Percentiles rank a stretch among this genome's conserved stretches.
Conservation (phyloP, 1,284 basidiomycete genomes). For the Grifola frondosa region DNA sequence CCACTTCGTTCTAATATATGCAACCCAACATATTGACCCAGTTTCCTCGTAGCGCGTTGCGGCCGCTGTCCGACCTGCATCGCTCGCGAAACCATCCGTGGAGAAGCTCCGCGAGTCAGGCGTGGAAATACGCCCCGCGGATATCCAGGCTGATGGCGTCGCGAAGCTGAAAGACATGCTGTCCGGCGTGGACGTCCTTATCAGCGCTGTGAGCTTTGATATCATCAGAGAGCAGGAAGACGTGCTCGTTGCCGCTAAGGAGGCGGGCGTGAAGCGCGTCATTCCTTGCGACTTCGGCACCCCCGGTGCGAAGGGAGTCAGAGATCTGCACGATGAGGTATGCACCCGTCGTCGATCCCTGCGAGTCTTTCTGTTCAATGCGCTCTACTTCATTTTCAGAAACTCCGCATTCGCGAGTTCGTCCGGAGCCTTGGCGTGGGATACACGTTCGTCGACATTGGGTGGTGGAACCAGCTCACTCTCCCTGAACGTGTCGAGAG, state of each 20-base stretch:
- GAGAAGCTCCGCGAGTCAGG: slow-evolving; percentile 7
- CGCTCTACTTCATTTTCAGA: slow-evolving; percentile 1
- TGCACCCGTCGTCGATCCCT: not conserved
- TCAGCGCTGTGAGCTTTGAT: slow-evolving; percentile 10
- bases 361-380: not conserved
- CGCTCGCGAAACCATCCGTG: slow-evolving; percentile 11
- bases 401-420: slow-evolving; percentile 9
- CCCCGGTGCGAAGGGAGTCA: slow-evolving; percentile 8
- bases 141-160: slow-evolving; percentile 9
- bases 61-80: slow-evolving; percentile 10
- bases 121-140: slow-evolving; percentile 18
- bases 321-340: slow-evolving; percentile 10
- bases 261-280: slow-evolving; percentile 17
- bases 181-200: slow-evolving; percentile 14
- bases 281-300: slow-evolving; percentile 17
- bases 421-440: slow-evolving; percentile 8
- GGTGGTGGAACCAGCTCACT: slow-evolving; percentile 20
- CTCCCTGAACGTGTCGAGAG: slow-evolving; percentile 8
- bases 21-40: not conserved
- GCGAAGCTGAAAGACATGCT: slow-evolving; percentile 11
- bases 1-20: not conserved
- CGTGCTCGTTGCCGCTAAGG: slow-evolving; percentile 16
- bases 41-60: slow-evolving; percentile 6
- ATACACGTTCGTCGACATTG: slow-evolving; percentile 19
- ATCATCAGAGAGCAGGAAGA: slow-evolving; percentile 11